phyloP scores from a whole-genome alignment of 805 yeast genomes.

The Ogataea nakhonphanomensis region DNA sequence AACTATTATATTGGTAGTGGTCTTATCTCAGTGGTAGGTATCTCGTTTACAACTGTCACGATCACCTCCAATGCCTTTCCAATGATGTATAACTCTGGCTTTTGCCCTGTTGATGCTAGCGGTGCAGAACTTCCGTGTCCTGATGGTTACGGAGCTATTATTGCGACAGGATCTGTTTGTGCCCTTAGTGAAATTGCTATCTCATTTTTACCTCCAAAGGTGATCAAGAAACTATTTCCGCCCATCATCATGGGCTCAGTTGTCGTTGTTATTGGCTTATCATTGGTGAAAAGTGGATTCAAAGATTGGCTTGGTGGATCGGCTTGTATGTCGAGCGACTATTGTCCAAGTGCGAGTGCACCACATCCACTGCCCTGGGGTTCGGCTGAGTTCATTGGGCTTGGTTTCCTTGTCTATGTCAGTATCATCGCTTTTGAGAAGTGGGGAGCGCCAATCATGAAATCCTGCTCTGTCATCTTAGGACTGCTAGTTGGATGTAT shows the following conservation, averaged over 20 bases:
- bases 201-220: conserved; percentile 72
- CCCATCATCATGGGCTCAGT: conserved; percentile 93
- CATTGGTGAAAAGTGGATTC: conserved; percentile 67
- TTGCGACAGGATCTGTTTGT: conserved; percentile 75
- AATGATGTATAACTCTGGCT: conserved; percentile 70
- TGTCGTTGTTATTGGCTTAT: conserved; percentile 75
- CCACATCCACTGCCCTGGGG: conserved; percentile 56
- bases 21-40: conserved; percentile 82
- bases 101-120: conserved; percentile 57
- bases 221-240: conserved; percentile 73
- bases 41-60: conserved; percentile 83
- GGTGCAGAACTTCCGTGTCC: conserved; percentile 78
- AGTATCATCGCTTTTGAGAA: conserved; percentile 73
- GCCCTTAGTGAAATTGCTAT: conserved; percentile 67
- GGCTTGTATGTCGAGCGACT: conserved; percentile 40
- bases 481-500: conserved; percentile 87
- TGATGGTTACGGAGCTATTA: conserved; percentile 79
- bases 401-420: conserved; percentile 78
- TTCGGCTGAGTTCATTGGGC: conserved; percentile 78
- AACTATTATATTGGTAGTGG: conserved; percentile 84
- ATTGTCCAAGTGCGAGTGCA: conserved; percentile 46
- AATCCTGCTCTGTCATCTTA: conserved; percentile 84
- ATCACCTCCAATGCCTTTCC: conserved; percentile 75
- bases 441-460: conserved; percentile 92
- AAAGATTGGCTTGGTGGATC: conserved; percentile 87